Evolutionary conservation across 2,329 filamentous ascomycete species (phyloP).

Genomic region (Penicillium sp.): DNA sequence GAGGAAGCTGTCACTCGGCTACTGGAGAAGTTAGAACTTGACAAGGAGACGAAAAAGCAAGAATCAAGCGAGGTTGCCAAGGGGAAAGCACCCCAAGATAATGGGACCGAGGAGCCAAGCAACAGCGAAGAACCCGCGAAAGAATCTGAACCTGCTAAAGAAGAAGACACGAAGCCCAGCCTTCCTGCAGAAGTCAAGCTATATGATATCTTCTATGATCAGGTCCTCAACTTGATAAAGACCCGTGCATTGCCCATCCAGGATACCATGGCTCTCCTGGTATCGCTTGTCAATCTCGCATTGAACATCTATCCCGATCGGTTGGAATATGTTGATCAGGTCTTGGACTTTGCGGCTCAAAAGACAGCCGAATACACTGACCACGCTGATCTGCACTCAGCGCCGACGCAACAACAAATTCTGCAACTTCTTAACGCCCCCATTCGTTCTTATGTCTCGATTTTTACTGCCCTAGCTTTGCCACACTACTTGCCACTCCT

Average conservation of each 20-base stretch:
- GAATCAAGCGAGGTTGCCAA: conserved; percentile 38
- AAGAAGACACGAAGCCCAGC: conserved; percentile 39
- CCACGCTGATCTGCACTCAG: conserved; percentile 91
- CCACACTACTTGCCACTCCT: conserved; percentile 89
- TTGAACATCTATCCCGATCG: conserved; percentile 93
- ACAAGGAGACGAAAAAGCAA: conserved; percentile 57
- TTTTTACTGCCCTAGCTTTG: conserved; percentile 93
- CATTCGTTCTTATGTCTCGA: conserved; percentile 83
- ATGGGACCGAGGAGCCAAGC: conserved; percentile 38
- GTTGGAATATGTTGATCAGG: conserved; percentile 92
- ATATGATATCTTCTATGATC: conserved; percentile 96
- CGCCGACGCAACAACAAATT: conserved; percentile 82
- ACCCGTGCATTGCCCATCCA: conserved; percentile 88
- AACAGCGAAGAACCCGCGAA: conserved; percentile 25
- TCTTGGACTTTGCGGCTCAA: conserved; percentile 80
- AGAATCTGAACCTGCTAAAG: conserved; percentile 33
- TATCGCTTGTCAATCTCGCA: conserved; percentile 90
- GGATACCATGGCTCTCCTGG: conserved; percentile 88
- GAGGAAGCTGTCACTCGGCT: conserved; percentile 78
- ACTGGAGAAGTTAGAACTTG: conserved; percentile 73
- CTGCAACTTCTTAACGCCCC: conserved; percentile 88
- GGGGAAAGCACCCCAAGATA: conserved; percentile 33
- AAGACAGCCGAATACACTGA: conserved; percentile 89
- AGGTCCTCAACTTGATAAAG: conserved; percentile 91
- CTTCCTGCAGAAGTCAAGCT: conserved; percentile 71